Percentiles rank a stretch among this genome's conserved stretches.
Conservation (phyloP, 352 stramenopile genomes). For the Phytophthora sansomeana region DNA sequence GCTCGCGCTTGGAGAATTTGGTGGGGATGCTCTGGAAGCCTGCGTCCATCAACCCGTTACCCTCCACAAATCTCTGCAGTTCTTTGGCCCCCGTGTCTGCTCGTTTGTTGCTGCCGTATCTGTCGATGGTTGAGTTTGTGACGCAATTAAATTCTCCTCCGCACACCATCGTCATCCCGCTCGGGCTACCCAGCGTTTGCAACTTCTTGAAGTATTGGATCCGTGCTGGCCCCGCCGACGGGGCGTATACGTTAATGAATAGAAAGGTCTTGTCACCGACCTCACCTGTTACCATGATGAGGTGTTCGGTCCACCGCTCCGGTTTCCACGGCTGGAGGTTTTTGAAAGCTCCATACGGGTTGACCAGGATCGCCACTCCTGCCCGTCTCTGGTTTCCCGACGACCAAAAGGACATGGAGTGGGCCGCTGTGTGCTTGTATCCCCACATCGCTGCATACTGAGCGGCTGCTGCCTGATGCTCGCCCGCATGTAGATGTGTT, state of each 20-base stretch:
- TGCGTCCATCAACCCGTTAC: not conserved
- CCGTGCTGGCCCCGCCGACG: not conserved
- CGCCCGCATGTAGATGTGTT: not conserved
- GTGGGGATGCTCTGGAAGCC: not conserved
- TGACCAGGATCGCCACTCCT: conserved; percentile 1
- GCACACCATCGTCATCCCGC: not conserved
- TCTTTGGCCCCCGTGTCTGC: not conserved
- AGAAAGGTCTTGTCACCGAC: not conserved
- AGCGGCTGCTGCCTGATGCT: not conserved
- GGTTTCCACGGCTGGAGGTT: not conserved
- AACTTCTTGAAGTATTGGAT: not conserved
- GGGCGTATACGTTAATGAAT: conserved; percentile 1
- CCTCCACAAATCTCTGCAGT: not conserved
- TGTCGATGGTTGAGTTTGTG: not conserved
- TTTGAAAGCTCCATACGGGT: not conserved
- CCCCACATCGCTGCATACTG: conserved; percentile 7
- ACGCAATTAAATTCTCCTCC: no score
- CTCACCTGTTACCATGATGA: not conserved
- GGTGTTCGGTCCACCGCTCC: not conserved
- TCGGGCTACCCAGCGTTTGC: not conserved
- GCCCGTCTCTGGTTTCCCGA: not conserved
- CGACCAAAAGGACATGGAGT: not conserved
- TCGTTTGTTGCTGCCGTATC: not conserved
- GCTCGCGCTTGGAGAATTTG: not conserved
- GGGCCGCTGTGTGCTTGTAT: not conserved